Percentiles rank a stretch among this genome's conserved stretches.
These are phyloP conservation scores for Globisporangium cystogenes DNA, from an alignment of 352 stramenopile species.

Conservation along the genomic window DNA sequence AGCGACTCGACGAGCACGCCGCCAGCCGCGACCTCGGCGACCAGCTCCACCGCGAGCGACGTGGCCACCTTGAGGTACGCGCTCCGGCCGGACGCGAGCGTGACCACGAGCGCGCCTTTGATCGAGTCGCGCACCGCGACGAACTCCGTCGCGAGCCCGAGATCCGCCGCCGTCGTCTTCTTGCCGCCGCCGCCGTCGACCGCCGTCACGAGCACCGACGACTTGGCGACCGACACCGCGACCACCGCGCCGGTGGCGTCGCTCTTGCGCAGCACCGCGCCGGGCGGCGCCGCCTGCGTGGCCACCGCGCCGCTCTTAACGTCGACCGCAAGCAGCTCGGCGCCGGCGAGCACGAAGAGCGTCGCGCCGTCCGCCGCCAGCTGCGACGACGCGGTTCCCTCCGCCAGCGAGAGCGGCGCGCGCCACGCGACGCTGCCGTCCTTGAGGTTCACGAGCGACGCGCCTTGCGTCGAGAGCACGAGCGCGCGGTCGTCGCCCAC, in stretches of 20 bases:
- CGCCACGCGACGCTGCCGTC: constrained; percentile 43
- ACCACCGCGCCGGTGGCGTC: constrained; percentile 12
- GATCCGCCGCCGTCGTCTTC: constrained; percentile 2
- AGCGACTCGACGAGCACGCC: constrained; percentile 49
- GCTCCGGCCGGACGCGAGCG: constrained; percentile 50
- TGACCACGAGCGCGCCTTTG: constrained; percentile 39
- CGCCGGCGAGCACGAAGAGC: constrained; percentile 42
- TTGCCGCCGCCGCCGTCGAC: constrained; percentile 9
- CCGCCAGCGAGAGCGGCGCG: constrained; percentile 23
- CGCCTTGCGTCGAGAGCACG: constrained; percentile 38
- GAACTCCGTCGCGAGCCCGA: constrained; percentile 23
- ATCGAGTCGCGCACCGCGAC: constrained; percentile 32
- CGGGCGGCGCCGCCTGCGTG: constrained; percentile 3
- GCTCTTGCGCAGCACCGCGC: constrained; percentile 15
- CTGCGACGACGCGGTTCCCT: constrained; percentile 25
- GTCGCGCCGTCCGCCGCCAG: constrained; percentile 39
- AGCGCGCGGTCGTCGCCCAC: constrained; percentile 41
- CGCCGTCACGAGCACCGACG: constrained; percentile 9
- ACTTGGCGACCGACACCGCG: constrained; percentile 9
- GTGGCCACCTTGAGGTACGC: constrained; percentile 46
- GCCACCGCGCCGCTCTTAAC: constrained; percentile 21
- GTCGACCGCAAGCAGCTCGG: constrained; percentile 36
- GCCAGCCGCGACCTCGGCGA: constrained; percentile 27
- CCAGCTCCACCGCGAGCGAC: constrained; percentile 30
- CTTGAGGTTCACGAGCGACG: constrained; percentile 51